Conservation (phyloP, 2,329 filamentous ascomycete species). For the Beauveria asiatica region DNA sequence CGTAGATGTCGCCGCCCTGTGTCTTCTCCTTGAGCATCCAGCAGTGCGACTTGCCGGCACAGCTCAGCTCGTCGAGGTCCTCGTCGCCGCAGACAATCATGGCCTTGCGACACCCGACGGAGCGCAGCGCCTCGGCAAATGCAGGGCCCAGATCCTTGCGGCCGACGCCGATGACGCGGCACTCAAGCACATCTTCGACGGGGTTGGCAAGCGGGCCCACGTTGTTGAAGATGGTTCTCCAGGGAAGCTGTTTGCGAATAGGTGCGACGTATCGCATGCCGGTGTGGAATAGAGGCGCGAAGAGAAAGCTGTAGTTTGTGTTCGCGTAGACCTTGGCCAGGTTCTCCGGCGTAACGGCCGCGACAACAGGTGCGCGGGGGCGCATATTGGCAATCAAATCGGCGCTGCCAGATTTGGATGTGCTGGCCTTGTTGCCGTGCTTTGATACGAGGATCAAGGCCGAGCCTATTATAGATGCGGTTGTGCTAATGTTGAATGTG, state of each 20-base stretch:
- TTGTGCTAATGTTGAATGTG: constrained; percentile 97
- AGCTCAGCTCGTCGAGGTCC: constrained; percentile 91
- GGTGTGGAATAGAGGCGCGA: constrained; percentile 91
- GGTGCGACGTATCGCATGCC: constrained; percentile 85
- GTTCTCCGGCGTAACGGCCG: constrained; percentile 62
- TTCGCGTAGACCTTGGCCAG: constrained; percentile 64
- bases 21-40: constrained; percentile 62
- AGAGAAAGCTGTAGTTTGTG: constrained; percentile 91
- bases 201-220: constrained; percentile 90
- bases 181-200: constrained; percentile 74
- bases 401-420: constrained; percentile 89
- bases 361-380: constrained; percentile 65
- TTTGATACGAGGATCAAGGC: constrained; percentile 80
- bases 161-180: constrained; percentile 87
- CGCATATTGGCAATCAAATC: constrained; percentile 74
- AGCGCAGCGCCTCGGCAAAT: constrained; percentile 74
- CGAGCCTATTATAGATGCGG: constrained; percentile 84
- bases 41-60: constrained; percentile 79
- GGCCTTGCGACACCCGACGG: constrained; percentile 72
- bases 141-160: constrained; percentile 78
- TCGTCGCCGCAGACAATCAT: constrained; percentile 90
- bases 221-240: constrained; percentile 96
- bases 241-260: constrained; percentile 79
- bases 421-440: constrained; percentile 92
- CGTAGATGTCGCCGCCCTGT: constrained; percentile 34